Evolutionary conservation across 129 eudicot genomes (phyloP).

Genomic region (Kitagawia praeruptora): DNA sequence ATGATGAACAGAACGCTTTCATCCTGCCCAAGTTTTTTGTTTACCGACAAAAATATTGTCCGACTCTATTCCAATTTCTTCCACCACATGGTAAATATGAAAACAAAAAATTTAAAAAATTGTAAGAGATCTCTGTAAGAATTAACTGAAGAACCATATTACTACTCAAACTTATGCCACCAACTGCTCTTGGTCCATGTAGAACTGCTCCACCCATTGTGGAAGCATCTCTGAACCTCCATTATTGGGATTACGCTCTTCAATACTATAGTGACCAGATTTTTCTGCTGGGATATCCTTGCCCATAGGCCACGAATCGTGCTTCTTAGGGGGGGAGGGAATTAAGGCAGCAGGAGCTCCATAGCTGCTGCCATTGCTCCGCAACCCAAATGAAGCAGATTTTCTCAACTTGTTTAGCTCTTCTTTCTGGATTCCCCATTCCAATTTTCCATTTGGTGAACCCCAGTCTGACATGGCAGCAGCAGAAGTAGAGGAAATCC

Average conservation of each 20-base stretch:
- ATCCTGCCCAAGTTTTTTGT: conserved; percentile 1
- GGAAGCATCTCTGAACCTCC: conserved; percentile 30
- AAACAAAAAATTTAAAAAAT: conserved; percentile 8
- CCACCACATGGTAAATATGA: neutral
- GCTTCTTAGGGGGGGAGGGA: conserved; percentile 16
- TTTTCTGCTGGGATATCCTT: conserved; percentile 17
- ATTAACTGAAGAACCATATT: conserved; percentile 18
- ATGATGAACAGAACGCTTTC: neutral
- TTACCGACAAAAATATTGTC: neutral
- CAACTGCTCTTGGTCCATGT: conserved; percentile 7
- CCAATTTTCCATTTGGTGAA: conserved; percentile 73
- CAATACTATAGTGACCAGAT: conserved; percentile 16
- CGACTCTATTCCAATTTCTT: neutral
- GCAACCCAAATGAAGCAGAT: conserved; percentile 72
- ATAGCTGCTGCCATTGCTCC: conserved; percentile 20
- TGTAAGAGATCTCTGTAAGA: conserved; percentile 17
- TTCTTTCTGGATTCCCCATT: conserved; percentile 74
- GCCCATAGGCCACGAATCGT: conserved; percentile 23
- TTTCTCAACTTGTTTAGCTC: conserved; percentile 64
- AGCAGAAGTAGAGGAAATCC: conserved; percentile 30
- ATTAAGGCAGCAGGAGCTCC: conserved; percentile 21
- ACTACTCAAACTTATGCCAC: neutral
- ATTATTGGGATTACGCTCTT: conserved; percentile 27
- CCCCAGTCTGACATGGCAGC: conserved; percentile 57
- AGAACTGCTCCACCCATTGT: conserved; percentile 56